phyloP scores from a whole-genome alignment of 768 basidiomycete species.

The Crassisporium funariophilum region DNA sequence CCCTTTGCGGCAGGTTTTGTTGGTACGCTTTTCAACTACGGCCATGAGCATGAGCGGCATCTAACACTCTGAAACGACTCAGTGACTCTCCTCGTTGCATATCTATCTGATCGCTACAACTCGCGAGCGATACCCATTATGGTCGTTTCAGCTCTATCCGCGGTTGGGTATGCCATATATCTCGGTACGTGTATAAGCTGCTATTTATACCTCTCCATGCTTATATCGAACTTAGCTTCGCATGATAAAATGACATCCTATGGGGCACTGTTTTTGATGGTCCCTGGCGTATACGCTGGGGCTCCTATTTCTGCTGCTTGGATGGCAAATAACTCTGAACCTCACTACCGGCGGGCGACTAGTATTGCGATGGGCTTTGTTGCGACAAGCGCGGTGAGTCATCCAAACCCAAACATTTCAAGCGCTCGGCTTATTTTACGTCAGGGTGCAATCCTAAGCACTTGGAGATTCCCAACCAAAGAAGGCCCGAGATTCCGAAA shows the following conservation, averaged over 20 bases:
- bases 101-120: slow-evolving; percentile 28
- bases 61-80: too few relatives aligned
- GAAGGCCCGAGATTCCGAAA: slow-evolving; percentile 39
- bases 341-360: slow-evolving; percentile 37
- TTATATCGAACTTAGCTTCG: slow-evolving; percentile 17
- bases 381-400: slow-evolving; percentile 34
- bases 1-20: slow-evolving; percentile 39
- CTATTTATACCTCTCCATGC: not conserved
- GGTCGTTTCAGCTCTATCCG: slow-evolving; percentile 21
- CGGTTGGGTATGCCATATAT: slow-evolving; percentile 34
- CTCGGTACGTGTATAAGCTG: slow-evolving; percentile 22
- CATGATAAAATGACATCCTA: slow-evolving; percentile 28
- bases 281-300: slow-evolving; percentile 34
- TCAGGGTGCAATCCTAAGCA: slow-evolving; percentile 41
- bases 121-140: slow-evolving; percentile 27
- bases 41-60: not conserved
- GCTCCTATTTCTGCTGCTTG: slow-evolving; percentile 34
- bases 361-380: slow-evolving; percentile 37
- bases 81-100: slow-evolving; percentile 31
- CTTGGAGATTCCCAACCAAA: slow-evolving; percentile 41
- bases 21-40: slow-evolving; percentile 21
- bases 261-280: slow-evolving; percentile 36
- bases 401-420: slow-evolving; percentile 10
- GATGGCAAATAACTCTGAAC: slow-evolving; percentile 41
- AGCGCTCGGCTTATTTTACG: not conserved